phyloP scores from a whole-genome alignment of 2,329 filamentous ascomycete species.

The Aspergillus ochraceus region DNA sequence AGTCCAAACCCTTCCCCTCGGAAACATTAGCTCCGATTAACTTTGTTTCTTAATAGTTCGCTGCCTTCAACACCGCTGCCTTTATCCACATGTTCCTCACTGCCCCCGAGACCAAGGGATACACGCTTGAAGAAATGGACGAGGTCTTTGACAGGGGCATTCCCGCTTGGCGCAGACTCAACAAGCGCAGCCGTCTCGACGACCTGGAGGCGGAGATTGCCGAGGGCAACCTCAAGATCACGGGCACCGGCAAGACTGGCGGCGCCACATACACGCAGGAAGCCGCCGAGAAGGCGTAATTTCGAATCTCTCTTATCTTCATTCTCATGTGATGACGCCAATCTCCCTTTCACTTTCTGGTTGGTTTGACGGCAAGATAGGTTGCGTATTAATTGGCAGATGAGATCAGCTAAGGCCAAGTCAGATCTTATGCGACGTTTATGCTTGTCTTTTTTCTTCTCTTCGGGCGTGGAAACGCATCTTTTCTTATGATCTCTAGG shows the following conservation, averaged over 20 bases:
- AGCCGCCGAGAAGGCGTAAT: neutral
- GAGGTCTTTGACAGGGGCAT: conserved; percentile 32
- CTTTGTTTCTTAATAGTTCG: conserved; percentile 8
- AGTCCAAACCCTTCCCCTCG: neutral
- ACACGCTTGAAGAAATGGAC: conserved; percentile 22
- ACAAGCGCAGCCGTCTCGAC: conserved; percentile 16
- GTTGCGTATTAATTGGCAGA: no score
- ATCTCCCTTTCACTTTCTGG: no score
- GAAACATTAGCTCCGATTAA: neutral
- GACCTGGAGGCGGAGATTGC: conserved; percentile 17
- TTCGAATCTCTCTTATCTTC: neutral
- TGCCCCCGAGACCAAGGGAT: conserved; percentile 20
- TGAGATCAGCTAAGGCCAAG: no score
- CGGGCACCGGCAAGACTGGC: neutral
- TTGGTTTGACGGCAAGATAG: no score
- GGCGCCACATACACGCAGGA: neutral
- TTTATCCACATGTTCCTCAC: conserved; percentile 22
- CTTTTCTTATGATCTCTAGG: no score
- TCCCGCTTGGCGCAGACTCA: conserved; percentile 18
- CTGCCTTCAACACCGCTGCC: conserved; percentile 19
- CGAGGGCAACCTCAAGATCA: conserved; percentile 18
- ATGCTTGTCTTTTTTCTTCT: no score
- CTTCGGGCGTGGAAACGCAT: no score
- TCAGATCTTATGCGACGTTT: no score
- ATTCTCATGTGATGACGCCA: neutral